Conservation (phyloP, 2,329 filamentous ascomycete species). For the Talaromyces islandicus region DNA sequence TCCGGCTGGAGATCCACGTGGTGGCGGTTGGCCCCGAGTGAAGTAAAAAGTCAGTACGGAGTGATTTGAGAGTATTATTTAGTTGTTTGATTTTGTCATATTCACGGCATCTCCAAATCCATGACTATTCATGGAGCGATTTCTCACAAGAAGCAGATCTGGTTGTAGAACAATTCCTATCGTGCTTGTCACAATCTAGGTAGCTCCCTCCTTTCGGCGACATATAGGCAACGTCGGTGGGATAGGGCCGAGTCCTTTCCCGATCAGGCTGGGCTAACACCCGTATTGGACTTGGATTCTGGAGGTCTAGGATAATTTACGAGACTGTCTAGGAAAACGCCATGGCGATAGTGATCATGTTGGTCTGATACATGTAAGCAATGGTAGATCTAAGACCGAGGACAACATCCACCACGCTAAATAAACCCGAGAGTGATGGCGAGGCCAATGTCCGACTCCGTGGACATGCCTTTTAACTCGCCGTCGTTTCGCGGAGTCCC, state of each 20-base stretch:
- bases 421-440: background rate
- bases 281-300: background rate
- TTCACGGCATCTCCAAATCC: background rate
- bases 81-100: background rate
- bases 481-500: background rate
- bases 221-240: background rate
- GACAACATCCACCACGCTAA: background rate
- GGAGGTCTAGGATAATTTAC: background rate
- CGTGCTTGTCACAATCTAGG: background rate
- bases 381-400: background rate
- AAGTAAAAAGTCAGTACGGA: background rate
- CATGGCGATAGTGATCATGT: background rate
- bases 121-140: background rate
- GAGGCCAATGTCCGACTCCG: background rate
- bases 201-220: background rate
- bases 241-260: background rate
- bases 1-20: background rate
- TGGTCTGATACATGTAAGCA: background rate
- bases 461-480: background rate
- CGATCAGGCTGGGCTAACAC: background rate
- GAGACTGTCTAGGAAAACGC: background rate
- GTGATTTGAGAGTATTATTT: background rate
- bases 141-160: background rate
- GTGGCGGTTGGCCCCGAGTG: background rate
- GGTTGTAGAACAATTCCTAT: background rate